Conservation (phyloP, 2,329 filamentous ascomycete genomes). For the Ceratocystis cacaofunesta region DNA sequence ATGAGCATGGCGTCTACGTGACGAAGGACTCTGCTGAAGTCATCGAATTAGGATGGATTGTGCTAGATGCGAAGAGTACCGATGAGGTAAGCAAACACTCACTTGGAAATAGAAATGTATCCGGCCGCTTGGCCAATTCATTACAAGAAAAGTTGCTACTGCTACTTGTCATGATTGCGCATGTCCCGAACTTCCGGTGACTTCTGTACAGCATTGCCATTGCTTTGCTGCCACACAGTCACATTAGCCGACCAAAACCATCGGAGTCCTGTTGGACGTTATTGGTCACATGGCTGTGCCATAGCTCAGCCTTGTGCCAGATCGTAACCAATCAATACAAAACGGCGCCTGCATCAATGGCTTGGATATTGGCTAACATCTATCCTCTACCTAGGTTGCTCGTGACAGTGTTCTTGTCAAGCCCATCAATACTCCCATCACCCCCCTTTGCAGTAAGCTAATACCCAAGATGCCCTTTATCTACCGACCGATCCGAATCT, state of each 20-base stretch:
- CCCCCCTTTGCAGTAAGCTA: constrained; percentile 81
- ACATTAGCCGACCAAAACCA: not conserved
- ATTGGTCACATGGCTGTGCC: not conserved
- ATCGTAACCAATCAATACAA: not conserved
- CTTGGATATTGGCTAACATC: not conserved
- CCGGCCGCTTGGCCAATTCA: not conserved
- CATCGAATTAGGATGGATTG: constrained; percentile 96
- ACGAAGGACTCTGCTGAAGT: constrained; percentile 99
- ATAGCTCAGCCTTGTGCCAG: not conserved
- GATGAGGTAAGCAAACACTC: constrained; percentile 58
- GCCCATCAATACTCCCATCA: constrained; percentile 96
- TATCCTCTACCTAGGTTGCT: constrained; percentile 49
- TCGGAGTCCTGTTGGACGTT: not conserved
- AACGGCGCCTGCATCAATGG: too few relatives aligned
- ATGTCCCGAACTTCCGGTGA: not conserved
- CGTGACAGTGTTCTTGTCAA: constrained; percentile 95
- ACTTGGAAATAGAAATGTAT: not conserved
- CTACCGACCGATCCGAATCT: not conserved
- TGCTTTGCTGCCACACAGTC: not conserved
- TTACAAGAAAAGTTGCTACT: not conserved
- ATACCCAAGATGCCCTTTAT: constrained; percentile 11
- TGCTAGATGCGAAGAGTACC: constrained; percentile 78
- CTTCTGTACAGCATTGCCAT: not conserved
- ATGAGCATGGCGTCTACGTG: constrained; percentile 97
- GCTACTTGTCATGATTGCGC: not conserved